Evolutionary conservation across 2,329 filamentous ascomycete species (phyloP), one percentile per base, ranked within the genome.

Genomic region (Xylaria digitata): DNA sequence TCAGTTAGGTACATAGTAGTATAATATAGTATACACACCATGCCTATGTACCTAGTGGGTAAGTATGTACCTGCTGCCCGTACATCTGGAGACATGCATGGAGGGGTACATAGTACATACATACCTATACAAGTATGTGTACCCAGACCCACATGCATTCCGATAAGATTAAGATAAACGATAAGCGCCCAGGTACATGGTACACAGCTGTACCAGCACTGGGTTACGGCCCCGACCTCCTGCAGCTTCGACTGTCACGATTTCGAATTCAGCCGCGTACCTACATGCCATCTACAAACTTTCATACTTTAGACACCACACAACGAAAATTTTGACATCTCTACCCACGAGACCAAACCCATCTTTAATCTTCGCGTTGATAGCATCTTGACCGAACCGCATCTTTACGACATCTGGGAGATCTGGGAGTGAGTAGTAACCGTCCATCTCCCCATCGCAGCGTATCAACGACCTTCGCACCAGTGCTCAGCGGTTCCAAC

Each of bases 221-320:
- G 26, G 26, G 26, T 26, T 26, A 26, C 26, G 26, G 26, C 26
- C 26, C 26, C 26, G 26, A 26, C 26, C 37, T 40, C 37, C 37
- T 40, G 13, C 11, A 40, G 37, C 37, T 40, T 40, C 37, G 13
- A 40, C 37, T 15, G 37, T 5, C 37, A 13, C 37, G 13, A 15
- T 40, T 40, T 40, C 4, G 11, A 15, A 5, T 40, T 40, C 37
- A 15, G 37, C 37, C 37, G 15, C 26, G 3, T 26, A 26, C 26
- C 5, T 26, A 26, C 26, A 26, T 2, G 26, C 26, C 26, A 26
- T 26, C 26, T 3, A 26, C 48, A 17, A 21, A 45, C 21, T 34
- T 34, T 21, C 37, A 54, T 48, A 13, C 30, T 54, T 19, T 30
- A 9, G 15, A 46, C 19, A 62, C 30, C 60, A 5, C 26, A 46